phyloP scores from a whole-genome alignment of 352 stramenopile genomes.

The Elongisporangium senticosum region DNA sequence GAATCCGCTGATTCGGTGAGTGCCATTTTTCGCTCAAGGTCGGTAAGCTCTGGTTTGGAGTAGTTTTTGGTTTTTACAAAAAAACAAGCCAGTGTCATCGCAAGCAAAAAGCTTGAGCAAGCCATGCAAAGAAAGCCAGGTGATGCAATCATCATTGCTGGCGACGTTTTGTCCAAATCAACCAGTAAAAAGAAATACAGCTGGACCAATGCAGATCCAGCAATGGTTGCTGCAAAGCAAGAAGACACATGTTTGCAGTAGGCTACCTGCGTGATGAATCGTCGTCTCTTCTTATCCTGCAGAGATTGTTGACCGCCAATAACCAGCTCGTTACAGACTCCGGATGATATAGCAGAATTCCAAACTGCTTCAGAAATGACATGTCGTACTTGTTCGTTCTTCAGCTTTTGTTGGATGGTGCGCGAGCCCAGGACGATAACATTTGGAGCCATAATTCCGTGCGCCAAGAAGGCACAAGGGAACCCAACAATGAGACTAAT shows the following conservation, averaged over 20 bases:
- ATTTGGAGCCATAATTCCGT: slow-evolving; percentile 48
- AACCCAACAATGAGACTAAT: slow-evolving; percentile 33
- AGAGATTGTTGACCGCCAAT: background rate
- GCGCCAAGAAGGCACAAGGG: slow-evolving; percentile 27
- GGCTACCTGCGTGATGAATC: background rate
- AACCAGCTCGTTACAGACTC: background rate
- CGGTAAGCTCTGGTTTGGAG: slow-evolving; percentile 3
- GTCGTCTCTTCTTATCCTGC: slow-evolving; percentile 1
- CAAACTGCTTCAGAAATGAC: background rate
- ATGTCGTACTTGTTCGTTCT: background rate
- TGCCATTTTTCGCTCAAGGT: slow-evolving; percentile 33
- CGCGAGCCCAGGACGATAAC: slow-evolving; percentile 29
- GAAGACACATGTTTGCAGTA: slow-evolving; percentile 23
- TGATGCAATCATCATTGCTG: slow-evolving; percentile 6
- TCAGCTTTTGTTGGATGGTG: background rate
- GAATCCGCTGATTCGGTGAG: slow-evolving; percentile 13
- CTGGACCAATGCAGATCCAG: slow-evolving; percentile 39
- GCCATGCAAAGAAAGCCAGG: slow-evolving; percentile 28
- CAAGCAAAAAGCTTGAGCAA: slow-evolving; percentile 28
- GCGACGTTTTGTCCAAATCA: slow-evolving; percentile 13
- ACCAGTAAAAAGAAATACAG: slow-evolving; percentile 52
- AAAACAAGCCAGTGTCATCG: slow-evolving; percentile 39
- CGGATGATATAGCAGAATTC: background rate
- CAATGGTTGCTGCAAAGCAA: slow-evolving; percentile 38
- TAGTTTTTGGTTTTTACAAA: slow-evolving; percentile 38